Conservation (phyloP, 371 early-diverging fungal species). For the Sporodiniella umbellata region DNA sequence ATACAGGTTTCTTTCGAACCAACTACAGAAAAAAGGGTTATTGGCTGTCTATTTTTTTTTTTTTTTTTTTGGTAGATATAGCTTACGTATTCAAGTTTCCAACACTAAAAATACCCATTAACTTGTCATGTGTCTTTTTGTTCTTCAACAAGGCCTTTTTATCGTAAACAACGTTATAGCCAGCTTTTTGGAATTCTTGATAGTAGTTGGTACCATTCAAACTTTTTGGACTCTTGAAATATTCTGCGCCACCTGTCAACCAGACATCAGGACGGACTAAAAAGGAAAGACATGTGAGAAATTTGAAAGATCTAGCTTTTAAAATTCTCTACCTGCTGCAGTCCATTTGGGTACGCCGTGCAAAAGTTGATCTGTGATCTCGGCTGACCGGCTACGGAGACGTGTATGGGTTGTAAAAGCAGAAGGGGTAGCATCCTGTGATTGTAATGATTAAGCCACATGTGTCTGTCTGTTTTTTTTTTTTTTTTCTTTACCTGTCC, state of each 20-base stretch:
- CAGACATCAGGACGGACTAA: conserved; percentile 65
- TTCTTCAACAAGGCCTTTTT: conserved; percentile 42
- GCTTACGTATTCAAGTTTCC: conserved; percentile 59
- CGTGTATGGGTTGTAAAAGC: conserved; percentile 68
- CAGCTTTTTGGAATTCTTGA: conserved; percentile 41
- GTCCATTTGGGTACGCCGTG: conserved; percentile 50
- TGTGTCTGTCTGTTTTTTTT: too few species aligned
- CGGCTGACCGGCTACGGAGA: conserved; percentile 41
- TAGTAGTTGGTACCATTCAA: conserved; percentile 61
- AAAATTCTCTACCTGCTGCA: conserved; percentile 28
- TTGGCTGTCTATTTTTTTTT: too few species aligned
- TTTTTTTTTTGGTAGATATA: too few species aligned
- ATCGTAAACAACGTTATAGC: conserved; percentile 61
- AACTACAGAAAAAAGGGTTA: too few species aligned
- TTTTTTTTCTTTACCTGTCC: too few species aligned
- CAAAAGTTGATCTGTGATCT: conserved; percentile 65
- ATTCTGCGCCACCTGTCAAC: conserved; percentile 66
- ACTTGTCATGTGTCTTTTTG: conserved; percentile 51
- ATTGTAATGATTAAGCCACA: too few species aligned
- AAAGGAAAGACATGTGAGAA: not conserved
- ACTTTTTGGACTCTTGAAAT: conserved; percentile 49
- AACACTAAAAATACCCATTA: conserved; percentile 68
- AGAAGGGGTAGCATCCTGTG: conserved; percentile 75
- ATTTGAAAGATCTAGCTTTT: not conserved
- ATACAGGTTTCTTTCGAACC: conserved; percentile 69